A percentile compares a stretch with the other conserved stretches of the same genome.
Evolutionary conservation across 768 basidiomycete species (phyloP).

Genomic region (Macrolepiota dolichaula): DNA sequence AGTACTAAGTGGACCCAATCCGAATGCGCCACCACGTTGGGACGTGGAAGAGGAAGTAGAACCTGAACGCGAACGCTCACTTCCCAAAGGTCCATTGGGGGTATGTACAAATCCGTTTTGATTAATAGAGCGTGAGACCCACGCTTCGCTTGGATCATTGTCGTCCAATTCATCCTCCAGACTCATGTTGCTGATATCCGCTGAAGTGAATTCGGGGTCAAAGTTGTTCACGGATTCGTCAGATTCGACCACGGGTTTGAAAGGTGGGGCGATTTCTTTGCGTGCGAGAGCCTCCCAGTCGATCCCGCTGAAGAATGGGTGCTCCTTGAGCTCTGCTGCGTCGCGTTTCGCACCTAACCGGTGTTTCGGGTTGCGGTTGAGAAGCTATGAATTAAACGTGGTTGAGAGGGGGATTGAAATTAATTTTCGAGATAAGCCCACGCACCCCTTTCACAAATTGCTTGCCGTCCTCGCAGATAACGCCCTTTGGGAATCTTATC

Average conservation of each 20-base stretch:
- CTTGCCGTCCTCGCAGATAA: constrained; percentile 97
- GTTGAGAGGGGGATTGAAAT: background rate
- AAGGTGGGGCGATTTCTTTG: constrained; percentile 93
- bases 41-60: background rate
- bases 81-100: constrained; percentile 77
- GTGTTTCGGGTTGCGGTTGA: constrained; percentile 98
- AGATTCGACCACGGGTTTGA: constrained; percentile 96
- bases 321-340: constrained; percentile 91
- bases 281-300: constrained; percentile 87
- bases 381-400: constrained; percentile 55
- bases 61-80: constrained; percentile 30
- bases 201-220: constrained; percentile 94
- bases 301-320: constrained; percentile 87
- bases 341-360: constrained; percentile 90
- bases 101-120: constrained; percentile 36
- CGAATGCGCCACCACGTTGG: background rate
- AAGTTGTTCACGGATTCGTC: constrained; percentile 99
- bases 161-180: constrained; percentile 32
- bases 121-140: constrained; percentile 33
- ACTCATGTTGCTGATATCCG: constrained; percentile 78
- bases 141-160: constrained; percentile 70
- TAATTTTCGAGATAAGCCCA: constrained; percentile 2
- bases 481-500: constrained; percentile 95
- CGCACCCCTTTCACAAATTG: constrained; percentile 97
- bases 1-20: constrained; percentile 5